phyloP scores from a whole-genome alignment of 2,329 filamentous ascomycete species.

The Pyricularia sp. region DNA sequence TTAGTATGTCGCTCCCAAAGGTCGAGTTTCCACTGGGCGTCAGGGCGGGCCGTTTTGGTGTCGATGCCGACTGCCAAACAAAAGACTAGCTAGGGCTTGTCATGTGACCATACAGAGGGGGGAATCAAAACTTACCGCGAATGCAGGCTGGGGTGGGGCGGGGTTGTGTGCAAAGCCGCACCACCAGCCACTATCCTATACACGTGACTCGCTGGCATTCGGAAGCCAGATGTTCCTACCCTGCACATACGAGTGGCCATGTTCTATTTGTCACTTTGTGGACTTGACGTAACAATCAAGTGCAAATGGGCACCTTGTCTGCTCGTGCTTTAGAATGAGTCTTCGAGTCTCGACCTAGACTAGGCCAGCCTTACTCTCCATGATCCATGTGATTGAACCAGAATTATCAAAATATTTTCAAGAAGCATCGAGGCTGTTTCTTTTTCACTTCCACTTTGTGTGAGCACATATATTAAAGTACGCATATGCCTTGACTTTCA shows the following conservation, averaged over 20 bases:
- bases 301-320: neutral
- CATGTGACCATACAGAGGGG: neutral
- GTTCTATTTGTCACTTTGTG: no score
- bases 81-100: neutral
- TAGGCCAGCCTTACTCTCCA: no score
- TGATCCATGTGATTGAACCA: no score
- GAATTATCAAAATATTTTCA: no score
- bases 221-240: neutral
- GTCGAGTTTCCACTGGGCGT: constrained; percentile 1
- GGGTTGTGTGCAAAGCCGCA: neutral
- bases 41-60: constrained; percentile 1
- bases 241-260: neutral
- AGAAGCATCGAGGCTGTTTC: no score
- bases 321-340: neutral
- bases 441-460: no score
- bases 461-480: no score
- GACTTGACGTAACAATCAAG: neutral
- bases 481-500: no score
- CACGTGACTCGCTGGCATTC: neutral
- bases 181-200: neutral
- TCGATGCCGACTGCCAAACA: neutral
- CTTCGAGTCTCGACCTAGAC: no score
- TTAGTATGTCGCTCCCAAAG: constrained; percentile 1
- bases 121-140: neutral
- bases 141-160: neutral